Evolutionary conservation across 345 rosid genomes (phyloP).

Genomic region (Gossypium thurberi): DNA sequence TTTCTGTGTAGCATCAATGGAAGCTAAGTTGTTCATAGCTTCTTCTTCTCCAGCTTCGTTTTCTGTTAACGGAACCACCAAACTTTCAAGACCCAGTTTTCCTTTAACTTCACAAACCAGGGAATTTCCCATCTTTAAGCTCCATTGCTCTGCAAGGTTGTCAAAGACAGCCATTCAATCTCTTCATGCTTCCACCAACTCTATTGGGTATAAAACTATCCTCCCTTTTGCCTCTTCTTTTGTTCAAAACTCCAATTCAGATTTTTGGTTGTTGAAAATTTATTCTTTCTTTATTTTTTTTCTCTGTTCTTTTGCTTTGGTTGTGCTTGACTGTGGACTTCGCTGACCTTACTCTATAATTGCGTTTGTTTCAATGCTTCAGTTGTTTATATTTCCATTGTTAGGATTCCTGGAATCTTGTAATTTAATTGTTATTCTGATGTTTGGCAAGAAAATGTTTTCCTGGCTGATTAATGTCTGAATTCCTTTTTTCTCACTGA

Average conservation of each 20-base stretch:
- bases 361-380: not conserved
- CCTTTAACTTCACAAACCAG: conserved; percentile 15
- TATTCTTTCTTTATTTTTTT: not conserved
- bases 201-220: conserved; percentile 34
- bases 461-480: not conserved
- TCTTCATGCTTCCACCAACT: conserved; percentile 34
- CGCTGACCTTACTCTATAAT: not conserved
- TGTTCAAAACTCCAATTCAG: not conserved
- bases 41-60: conserved; percentile 32
- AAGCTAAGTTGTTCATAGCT: conserved; percentile 36
- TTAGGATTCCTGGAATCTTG: not conserved
- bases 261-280: not conserved
- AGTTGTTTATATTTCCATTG: not conserved
- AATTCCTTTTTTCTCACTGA: not conserved
- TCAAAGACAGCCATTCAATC: conserved; percentile 26
- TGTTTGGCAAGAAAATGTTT: not conserved
- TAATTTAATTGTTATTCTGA: not conserved
- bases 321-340: not conserved
- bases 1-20: conserved; percentile 38
- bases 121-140: conserved; percentile 5
- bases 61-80: conserved; percentile 13
- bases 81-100: conserved; percentile 16
- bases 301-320: not conserved
- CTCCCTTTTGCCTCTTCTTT: conserved; percentile 12
- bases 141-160: conserved; percentile 23